Base-by-base conservation (phyloP, 2,329 filamentous ascomycete genomes). In the Bipolaris victoriae region DNA sequence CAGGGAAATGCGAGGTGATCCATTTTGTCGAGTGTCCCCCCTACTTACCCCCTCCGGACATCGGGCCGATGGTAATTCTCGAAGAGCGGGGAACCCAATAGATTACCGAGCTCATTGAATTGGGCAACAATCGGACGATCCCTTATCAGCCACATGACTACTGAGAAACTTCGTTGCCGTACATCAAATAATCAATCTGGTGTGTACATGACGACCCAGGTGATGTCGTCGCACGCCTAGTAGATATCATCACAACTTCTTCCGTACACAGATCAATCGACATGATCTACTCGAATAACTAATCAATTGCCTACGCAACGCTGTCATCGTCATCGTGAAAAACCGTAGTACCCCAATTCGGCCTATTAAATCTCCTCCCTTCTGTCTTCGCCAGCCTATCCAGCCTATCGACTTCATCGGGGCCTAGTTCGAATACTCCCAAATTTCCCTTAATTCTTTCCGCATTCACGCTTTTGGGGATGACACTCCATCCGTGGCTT, bases 311-410 rank as follows among this genome's bases (percentile, higher is more conserved):
- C 20, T 43, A 43, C n/a, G 40, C 40, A 43, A 43, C 20, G 15
- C 40, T 43, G 7, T 26, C 6, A 29, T 43, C 40, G 22, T 43
- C 40, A 43, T 43, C 40, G 9, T 43, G 40, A 26, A 43, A 43
- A 5, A 43, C 22, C 11, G 22, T 29, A 9, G 13, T 43, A n/a
- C 40, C 40, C 40, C 40, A 43, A 43, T 43, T 43, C 0, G 40
- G 40, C 40, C 40, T 29, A n/a, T 43, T 43, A 15, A 43, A 43
- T 29, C 40, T 29, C 15, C 13, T 43, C 22, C 40, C 40, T n/a
- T 43, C 40, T 16, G 1, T 29, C 22, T 43, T 29, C 22, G 91
- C 85, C 66, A 97, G 83, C 59, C 96, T 83, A 37, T 43, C 11
- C 6, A 43, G 7, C 15, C 22, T 43, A 9, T 11, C 67, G 10